A percentile compares a stretch with the other conserved stretches of the same genome.
Conservation (phyloP, 2,329 filamentous ascomycete species). For the Exophiala sp. region DNA sequence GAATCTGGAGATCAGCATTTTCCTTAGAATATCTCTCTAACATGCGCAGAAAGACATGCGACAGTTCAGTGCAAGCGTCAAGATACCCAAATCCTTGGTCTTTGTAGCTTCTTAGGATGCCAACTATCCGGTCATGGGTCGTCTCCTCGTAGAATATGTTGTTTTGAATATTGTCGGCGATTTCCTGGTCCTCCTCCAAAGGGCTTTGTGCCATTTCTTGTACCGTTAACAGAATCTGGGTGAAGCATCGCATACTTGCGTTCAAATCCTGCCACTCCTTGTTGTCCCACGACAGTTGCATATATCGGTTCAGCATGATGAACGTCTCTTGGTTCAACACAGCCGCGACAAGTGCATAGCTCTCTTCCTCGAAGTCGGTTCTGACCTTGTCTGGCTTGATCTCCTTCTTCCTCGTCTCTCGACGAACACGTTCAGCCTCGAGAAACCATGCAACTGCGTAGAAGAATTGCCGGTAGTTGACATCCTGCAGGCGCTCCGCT, state of each 20-base stretch:
- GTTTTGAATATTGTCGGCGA: slow-evolving; percentile 92
- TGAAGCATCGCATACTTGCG: slow-evolving; percentile 87
- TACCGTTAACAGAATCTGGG: slow-evolving; percentile 84
- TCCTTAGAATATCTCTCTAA: slow-evolving; percentile 91
- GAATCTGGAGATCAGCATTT: slow-evolving; percentile 87
- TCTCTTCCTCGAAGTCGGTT: slow-evolving; percentile 58
- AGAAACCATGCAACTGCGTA: slow-evolving; percentile 92
- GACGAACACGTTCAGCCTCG: slow-evolving; percentile 70
- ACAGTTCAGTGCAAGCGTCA: slow-evolving; percentile 82
- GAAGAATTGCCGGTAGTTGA: slow-evolving; percentile 80
- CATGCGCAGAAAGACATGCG: slow-evolving; percentile 86
- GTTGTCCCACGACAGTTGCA: slow-evolving; percentile 71
- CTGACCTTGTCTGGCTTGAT: slow-evolving; percentile 44
- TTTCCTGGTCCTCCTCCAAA: slow-evolving; percentile 91
- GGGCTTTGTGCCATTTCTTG: slow-evolving; percentile 83
- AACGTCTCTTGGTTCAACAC: slow-evolving; percentile 95
- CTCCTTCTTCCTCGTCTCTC: slow-evolving; percentile 53
- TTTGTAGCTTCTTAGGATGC: slow-evolving; percentile 78
- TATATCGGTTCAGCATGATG: slow-evolving; percentile 73
- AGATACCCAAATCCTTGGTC: slow-evolving; percentile 91
- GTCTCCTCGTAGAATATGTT: slow-evolving; percentile 98
- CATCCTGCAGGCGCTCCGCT: slow-evolving; percentile 68
- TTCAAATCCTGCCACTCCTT: slow-evolving; percentile 85
- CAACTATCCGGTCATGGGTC: slow-evolving; percentile 79
- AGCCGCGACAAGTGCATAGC: slow-evolving; percentile 78